These are phyloP conservation scores for Trichoderma sp. DNA, from an alignment of 2,329 filamentous ascomycete species.

Conservation along the genomic window DNA sequence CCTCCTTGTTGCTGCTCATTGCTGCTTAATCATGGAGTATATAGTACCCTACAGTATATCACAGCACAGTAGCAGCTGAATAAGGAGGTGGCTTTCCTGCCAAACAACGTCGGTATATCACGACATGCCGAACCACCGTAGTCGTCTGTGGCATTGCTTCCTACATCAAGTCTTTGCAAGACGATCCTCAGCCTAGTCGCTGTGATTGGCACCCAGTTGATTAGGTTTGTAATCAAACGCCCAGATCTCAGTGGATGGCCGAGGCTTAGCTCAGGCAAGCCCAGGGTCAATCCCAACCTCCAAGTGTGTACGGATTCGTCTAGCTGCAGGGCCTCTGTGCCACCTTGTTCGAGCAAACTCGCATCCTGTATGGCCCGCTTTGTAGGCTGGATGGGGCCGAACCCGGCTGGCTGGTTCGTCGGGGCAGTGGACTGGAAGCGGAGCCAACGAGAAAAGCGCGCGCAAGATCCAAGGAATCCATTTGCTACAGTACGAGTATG, in stretches of 20 bases:
- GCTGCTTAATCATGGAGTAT: not conserved
- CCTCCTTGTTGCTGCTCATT: not conserved
- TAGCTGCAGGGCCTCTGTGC: constrained; percentile 12
- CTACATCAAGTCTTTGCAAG: not conserved
- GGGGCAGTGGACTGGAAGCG: constrained; percentile 12
- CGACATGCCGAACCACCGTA: not conserved
- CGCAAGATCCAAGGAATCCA: constrained; percentile 6
- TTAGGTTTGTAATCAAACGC: constrained; percentile 3
- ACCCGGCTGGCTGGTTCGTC: constrained; percentile 21
- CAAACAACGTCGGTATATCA: not conserved
- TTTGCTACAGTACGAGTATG: not conserved
- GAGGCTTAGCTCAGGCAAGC: not conserved
- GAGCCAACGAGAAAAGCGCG: constrained; percentile 20
- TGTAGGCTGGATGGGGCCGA: constrained; percentile 17
- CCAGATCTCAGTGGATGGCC: constrained; percentile 8
- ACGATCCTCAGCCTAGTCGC: constrained; percentile 15
- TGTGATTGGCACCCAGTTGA: not conserved
- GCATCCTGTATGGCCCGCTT: constrained; percentile 15
- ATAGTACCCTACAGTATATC: too few species aligned
- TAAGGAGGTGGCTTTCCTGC: not conserved
- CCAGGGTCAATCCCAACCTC: not conserved
- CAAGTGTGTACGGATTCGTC: not conserved
- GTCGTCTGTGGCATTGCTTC: not conserved
- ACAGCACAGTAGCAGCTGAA: too few species aligned
- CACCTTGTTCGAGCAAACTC: constrained; percentile 6